Evolutionary conservation across 2,329 filamentous ascomycete species (phyloP).

Genomic region (Macrophomina phaseolina): DNA sequence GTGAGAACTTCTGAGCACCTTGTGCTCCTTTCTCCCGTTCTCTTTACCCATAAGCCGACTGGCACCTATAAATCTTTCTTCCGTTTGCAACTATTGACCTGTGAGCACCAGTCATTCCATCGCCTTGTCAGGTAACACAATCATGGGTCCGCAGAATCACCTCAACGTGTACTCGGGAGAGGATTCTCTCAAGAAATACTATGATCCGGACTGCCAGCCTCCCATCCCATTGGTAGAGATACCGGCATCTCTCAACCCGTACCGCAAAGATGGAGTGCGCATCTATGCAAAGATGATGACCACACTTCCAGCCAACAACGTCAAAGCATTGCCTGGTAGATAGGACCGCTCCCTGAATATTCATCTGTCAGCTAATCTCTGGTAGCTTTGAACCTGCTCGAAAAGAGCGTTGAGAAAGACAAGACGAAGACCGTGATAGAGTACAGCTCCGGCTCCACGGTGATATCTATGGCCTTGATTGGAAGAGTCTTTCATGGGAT

Average conservation of each 20-base stretch:
- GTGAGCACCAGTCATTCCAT: neutral
- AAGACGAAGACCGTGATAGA: slow-evolving; percentile 62
- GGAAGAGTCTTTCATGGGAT: slow-evolving; percentile 59
- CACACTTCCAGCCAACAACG: slow-evolving; percentile 68
- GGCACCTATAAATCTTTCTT: neutral
- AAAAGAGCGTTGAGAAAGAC: slow-evolving; percentile 35
- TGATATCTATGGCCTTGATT: slow-evolving; percentile 64
- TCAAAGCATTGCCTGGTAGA: slow-evolving; percentile 66
- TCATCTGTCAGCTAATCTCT: slow-evolving; percentile 28
- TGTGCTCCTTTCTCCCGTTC: slow-evolving; percentile 3
- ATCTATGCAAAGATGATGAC: slow-evolving; percentile 73
- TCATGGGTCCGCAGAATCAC: slow-evolving; percentile 34
- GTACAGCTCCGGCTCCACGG: slow-evolving; percentile 67
- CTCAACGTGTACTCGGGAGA: slow-evolving; percentile 65
- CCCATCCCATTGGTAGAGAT: slow-evolving; percentile 68
- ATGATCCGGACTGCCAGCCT: slow-evolving; percentile 63
- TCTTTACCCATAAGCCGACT: neutral
- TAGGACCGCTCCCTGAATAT: neutral
- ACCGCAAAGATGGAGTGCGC: slow-evolving; percentile 61
- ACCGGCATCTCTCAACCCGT: slow-evolving; percentile 63
- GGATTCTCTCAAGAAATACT: slow-evolving; percentile 63
- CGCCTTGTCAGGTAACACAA: neutral
- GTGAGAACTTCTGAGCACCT: slow-evolving; percentile 6
- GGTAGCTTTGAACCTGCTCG: slow-evolving; percentile 59
- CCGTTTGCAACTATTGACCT: neutral